These are phyloP conservation scores for Hanseniaspora taiwanica DNA, from an alignment of 805 yeast species.

Conservation along the genomic window DNA sequence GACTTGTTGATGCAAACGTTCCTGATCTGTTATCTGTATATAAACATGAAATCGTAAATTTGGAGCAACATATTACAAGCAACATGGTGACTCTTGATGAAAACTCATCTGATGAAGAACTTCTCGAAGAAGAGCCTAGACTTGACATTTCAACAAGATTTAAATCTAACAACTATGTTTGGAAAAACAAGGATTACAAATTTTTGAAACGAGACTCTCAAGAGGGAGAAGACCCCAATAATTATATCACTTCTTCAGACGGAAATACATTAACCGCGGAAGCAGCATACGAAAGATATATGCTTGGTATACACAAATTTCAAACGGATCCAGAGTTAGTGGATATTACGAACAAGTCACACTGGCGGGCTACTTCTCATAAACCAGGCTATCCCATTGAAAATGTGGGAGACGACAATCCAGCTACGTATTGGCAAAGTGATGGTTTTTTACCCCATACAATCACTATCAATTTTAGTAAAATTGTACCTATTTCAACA, in stretches of 20 bases:
- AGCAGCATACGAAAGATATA: slow-evolving; percentile 9
- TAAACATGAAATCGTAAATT: slow-evolving; percentile 86
- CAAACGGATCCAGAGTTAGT: slow-evolving; percentile 32
- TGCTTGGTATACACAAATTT: slow-evolving; percentile 13
- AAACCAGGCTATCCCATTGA: slow-evolving; percentile 62
- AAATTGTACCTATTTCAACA: slow-evolving; percentile 53
- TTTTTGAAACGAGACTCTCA: not conserved
- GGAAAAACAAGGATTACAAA: too few species aligned
- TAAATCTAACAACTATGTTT: too few species aligned
- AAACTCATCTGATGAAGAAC: slow-evolving; percentile 54
- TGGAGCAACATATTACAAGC: slow-evolving; percentile 61
- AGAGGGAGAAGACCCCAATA: slow-evolving; percentile 5
- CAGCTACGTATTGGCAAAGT: slow-evolving; percentile 80
- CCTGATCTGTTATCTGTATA: slow-evolving; percentile 48
- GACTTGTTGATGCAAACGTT: slow-evolving; percentile 56
- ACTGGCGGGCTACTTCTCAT: slow-evolving; percentile 70
- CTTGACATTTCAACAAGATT: too few species aligned
- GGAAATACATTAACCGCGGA: slow-evolving; percentile 12
- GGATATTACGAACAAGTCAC: slow-evolving; percentile 70
- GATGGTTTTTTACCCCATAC: slow-evolving; percentile 87
- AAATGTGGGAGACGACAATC: slow-evolving; percentile 62
- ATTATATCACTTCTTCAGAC: slow-evolving; percentile 11
- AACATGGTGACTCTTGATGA: slow-evolving; percentile 30
- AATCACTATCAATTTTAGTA: slow-evolving; percentile 67
- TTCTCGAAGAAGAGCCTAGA: slow-evolving; percentile 7